Conservation (phyloP, 2,329 filamentous ascomycete species). For the Xylaria sp. region DNA sequence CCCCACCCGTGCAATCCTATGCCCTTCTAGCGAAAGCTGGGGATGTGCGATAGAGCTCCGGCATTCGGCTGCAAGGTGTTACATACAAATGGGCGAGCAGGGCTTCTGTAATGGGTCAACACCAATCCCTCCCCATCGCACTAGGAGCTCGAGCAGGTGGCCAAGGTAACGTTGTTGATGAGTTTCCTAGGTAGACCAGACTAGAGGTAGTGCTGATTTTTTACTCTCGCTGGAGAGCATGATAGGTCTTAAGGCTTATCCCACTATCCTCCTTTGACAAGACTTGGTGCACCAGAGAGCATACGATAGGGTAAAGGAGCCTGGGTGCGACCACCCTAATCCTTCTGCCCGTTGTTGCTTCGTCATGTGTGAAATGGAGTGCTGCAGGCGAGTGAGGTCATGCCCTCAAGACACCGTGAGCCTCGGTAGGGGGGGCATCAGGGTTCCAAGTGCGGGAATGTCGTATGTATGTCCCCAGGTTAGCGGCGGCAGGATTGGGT, state of each 20-base stretch:
- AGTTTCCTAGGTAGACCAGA: neutral
- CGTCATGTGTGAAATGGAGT: constrained; percentile 13
- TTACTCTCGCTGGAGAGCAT: neutral
- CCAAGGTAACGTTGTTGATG: constrained; percentile 3
- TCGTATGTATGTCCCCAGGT: neutral
- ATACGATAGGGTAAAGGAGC: neutral
- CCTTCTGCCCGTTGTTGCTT: constrained; percentile 15
- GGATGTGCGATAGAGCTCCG: constrained; percentile 12
- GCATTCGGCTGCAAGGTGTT: constrained; percentile 5
- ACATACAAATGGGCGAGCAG: constrained; percentile 9
- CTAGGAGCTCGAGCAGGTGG: constrained; percentile 3
- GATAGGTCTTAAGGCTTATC: neutral
- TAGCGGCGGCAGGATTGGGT: constrained; percentile 12
- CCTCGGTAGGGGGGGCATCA: constrained; percentile 19
- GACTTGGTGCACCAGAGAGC: neutral
- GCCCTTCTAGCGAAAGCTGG: neutral
- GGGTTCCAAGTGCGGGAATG: constrained; percentile 1
- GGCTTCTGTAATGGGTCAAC: constrained; percentile 16
- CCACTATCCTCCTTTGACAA: constrained; percentile 2
- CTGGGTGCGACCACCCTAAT: neutral
- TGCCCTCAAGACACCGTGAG: constrained; percentile 12
- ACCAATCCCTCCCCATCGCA: neutral
- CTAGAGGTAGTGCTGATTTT: constrained; percentile 10
- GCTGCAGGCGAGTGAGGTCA: constrained; percentile 11
- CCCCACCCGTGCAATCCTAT: neutral